Evolutionary conservation across 768 basidiomycete species (phyloP), one percentile per base, ranked within the genome.

Genomic region (Xanthoconium stramineum): DNA sequence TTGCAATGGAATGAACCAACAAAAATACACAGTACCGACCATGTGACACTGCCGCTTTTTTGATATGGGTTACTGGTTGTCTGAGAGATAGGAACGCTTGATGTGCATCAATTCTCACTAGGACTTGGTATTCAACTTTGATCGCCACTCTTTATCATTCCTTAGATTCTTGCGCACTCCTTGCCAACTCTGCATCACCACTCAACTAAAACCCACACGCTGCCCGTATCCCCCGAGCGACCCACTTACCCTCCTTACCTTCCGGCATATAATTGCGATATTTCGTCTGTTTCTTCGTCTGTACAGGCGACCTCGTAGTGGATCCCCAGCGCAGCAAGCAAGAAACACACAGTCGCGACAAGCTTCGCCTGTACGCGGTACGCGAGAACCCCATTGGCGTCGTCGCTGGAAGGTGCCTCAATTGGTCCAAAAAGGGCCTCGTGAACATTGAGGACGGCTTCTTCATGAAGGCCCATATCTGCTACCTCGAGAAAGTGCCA

Each of bases 171-270:
- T 24, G 24, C 24, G 4, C 44, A 19, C 29, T 36, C 19, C 5
- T 19, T 5, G 29, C 44, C 12, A 24, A 19, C n/a, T 53, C 44
- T 29, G 44, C 28, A 28, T 53, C 52, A 13, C 29, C 36, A 5
- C 52, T 55, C 47, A 57, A 39, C 28, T 57, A 57, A 10, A 64
- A 52, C 5, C 60, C 60, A 32, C 59, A 65, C 2, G 60, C 60
- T 14, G 28, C 47, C 39, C 52, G 50, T 46, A 65, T 56, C 24
- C 57, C 60, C 2, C 57, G 43, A 24, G 55, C 55, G 8, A 59
- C 50, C 60, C 48, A 64, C 20, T 37, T 42, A 33, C 59, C 57
- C 5, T 17, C 19, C 17, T 61, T 29, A 11, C 53, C 60, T 42
- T 61, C 63, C 30, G 63, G 36, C 24, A 36, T 53, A 28, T 15